Conservation (phyloP, 495 filamentous ascomycete genomes). For the Letharia lupina region DNA sequence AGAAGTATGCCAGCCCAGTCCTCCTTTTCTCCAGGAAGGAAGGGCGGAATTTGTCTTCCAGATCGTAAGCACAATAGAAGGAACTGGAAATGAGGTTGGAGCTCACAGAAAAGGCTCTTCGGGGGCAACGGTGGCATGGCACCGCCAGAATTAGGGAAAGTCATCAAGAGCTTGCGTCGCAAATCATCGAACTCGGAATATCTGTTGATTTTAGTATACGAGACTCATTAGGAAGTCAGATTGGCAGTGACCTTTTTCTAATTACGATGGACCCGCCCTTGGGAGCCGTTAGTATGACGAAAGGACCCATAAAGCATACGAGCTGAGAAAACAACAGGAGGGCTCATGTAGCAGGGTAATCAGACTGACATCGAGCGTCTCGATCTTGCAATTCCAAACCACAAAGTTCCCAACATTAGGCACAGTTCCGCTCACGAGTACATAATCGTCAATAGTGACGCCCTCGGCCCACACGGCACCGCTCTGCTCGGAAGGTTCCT, state of each 20-base stretch:
- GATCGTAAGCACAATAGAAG: slow-evolving; percentile 3
- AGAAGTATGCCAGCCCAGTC: slow-evolving; percentile 59
- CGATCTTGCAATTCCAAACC: slow-evolving; percentile 63
- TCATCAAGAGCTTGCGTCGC: slow-evolving; percentile 45
- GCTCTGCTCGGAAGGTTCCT: slow-evolving; percentile 51
- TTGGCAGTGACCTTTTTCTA: slow-evolving; percentile 43
- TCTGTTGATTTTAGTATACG: slow-evolving; percentile 30
- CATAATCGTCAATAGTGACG: slow-evolving; percentile 58
- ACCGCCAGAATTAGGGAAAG: slow-evolving; percentile 57
- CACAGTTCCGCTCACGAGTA: slow-evolving; percentile 52
- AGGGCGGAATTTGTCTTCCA: slow-evolving; percentile 55
- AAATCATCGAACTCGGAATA: slow-evolving; percentile 68
- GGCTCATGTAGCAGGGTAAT: background rate
- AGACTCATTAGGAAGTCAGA: background rate
- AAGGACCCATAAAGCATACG: background rate
- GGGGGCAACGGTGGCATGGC: slow-evolving; percentile 60
- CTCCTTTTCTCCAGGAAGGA: slow-evolving; percentile 59
- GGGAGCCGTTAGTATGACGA: background rate
- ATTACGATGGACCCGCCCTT: slow-evolving; percentile 54
- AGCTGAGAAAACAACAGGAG: slow-evolving; percentile 12
- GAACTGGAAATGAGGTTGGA: background rate
- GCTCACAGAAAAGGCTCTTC: slow-evolving; percentile 62
- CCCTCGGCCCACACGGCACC: slow-evolving; percentile 59
- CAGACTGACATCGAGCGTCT: slow-evolving; percentile 57
- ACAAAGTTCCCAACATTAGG: slow-evolving; percentile 62